phyloP scores from a whole-genome alignment of 108 stramenopile genomes.

The Phaeodactylum tricornutum region DNA sequence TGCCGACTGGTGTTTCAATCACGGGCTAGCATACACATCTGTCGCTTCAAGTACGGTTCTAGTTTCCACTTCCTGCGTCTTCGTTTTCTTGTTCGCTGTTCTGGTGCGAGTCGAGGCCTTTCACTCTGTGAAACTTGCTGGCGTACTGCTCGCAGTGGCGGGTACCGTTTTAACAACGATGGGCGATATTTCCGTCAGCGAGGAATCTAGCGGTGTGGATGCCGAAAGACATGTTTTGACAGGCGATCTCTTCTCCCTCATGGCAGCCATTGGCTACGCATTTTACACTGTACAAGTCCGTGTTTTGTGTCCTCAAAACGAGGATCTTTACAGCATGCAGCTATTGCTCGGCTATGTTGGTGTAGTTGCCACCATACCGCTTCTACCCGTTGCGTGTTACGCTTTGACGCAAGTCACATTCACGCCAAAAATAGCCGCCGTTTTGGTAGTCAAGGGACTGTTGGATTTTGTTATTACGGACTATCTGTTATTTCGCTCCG shows the following conservation, averaged over 20 bases:
- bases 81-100: slow-evolving; percentile 16
- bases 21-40: slow-evolving; percentile 10
- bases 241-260: slow-evolving; percentile 17
- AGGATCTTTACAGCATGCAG: slow-evolving; percentile 18
- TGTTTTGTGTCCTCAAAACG: slow-evolving; percentile 19
- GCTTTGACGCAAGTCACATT: too few relatives aligned
- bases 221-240: not conserved
- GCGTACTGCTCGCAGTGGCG: slow-evolving; percentile 6
- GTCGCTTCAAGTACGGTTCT: slow-evolving; percentile 19
- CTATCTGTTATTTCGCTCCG: slow-evolving; percentile 93
- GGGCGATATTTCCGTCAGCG: slow-evolving; percentile 13
- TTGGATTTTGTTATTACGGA: slow-evolving; percentile 86
- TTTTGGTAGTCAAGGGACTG: slow-evolving; percentile 47
- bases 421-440: too few relatives aligned
- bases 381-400: slow-evolving; percentile 13
- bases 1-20: slow-evolving; percentile 23
- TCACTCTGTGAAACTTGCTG: slow-evolving; percentile 9
- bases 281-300: slow-evolving; percentile 22
- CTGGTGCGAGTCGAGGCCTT: slow-evolving; percentile 12
- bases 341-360: slow-evolving; percentile 26
- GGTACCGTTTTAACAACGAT: slow-evolving; percentile 18
- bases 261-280: slow-evolving; percentile 17
- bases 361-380: not conserved
- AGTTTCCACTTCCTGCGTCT: slow-evolving; percentile 11
- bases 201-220: too few relatives aligned